phyloP scores from a whole-genome alignment of 192 early-diverging fungal species.

The Backusella tarrabulga region DNA sequence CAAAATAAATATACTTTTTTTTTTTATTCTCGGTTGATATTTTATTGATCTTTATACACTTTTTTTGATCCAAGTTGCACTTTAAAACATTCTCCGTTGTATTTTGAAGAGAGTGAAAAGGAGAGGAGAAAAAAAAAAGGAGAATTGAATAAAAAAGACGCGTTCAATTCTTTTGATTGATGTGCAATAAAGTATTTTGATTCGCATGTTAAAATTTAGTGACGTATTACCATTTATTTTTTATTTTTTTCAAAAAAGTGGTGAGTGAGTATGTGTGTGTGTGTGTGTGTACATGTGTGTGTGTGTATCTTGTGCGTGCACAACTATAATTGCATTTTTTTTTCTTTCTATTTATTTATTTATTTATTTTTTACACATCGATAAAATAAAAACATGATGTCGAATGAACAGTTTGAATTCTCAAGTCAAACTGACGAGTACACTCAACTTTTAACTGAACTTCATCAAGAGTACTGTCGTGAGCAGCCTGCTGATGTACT shows the following conservation, averaged over 20 bases:
- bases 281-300: not conserved
- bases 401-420: conserved; percentile 11
- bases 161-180: not conserved
- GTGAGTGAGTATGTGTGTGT: too few species aligned
- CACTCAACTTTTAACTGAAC: conserved; percentile 18
- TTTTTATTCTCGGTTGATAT: not conserved
- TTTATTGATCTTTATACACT: not conserved
- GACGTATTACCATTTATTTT: not conserved
- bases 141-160: not conserved
- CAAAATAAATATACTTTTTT: not conserved
- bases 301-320: too few species aligned
- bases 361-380: not conserved
- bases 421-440: conserved; percentile 19
- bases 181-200: not conserved
- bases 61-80: not conserved
- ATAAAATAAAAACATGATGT: not conserved
- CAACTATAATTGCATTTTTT: not conserved
- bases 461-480: conserved; percentile 13
- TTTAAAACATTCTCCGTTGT: not conserved
- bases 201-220: not conserved
- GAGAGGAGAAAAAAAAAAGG: not conserved
- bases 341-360: not conserved
- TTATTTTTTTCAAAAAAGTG: too few species aligned
- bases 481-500: conserved; percentile 43
- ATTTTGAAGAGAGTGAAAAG: not conserved